Evolutionary conservation across 225 moss, liverwort and hornwort genomes (phyloP).

Genomic region (Pleurozium schreberi): DNA sequence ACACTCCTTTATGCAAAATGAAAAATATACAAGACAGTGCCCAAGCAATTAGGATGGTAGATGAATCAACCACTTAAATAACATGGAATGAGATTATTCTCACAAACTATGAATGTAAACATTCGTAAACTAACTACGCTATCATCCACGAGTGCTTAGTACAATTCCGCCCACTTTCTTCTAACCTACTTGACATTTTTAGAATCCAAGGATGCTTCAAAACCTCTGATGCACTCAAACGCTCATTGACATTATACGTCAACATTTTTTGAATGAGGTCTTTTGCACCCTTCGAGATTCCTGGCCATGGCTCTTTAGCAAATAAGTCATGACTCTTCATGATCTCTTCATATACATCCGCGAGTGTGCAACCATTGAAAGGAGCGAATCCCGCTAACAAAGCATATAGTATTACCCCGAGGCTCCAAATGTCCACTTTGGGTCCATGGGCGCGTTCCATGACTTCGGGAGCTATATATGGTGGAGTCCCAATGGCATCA

Average conservation of each 20-base stretch:
- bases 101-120: neutral
- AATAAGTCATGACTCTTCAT: neutral
- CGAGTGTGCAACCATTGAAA: neutral
- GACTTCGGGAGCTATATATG: neutral
- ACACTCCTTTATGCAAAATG: neutral
- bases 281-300: neutral
- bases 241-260: neutral
- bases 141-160: neutral
- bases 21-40: accelerated
- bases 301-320: neutral
- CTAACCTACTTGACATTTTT: neutral
- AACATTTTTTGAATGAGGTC: neutral
- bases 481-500: neutral
- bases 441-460: neutral
- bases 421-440: neutral
- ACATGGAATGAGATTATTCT: neutral
- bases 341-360: neutral
- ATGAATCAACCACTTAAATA: neutral
- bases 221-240: neutral
- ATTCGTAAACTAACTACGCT: neutral
- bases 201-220: neutral
- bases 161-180: no score
- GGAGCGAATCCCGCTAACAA: accelerated
- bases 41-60: neutral
- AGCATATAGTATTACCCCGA: neutral